These are phyloP conservation scores for Septoria petroselini DNA, from an alignment of 2,329 filamentous ascomycete species.

Conservation along the genomic window DNA sequence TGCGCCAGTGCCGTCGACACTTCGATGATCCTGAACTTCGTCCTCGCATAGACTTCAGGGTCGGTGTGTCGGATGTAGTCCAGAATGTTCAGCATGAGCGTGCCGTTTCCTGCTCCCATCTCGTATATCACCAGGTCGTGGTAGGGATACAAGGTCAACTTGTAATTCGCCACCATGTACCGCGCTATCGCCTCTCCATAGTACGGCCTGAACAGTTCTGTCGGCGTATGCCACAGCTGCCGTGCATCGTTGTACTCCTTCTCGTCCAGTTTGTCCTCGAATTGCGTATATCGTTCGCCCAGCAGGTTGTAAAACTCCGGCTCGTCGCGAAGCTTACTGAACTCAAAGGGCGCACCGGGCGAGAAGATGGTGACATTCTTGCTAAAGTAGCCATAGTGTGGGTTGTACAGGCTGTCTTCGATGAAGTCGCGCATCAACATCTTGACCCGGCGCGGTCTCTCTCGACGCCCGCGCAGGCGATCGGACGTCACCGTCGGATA, in stretches of 20 bases:
- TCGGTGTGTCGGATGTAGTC: constrained; percentile 91
- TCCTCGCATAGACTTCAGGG: constrained; percentile 88
- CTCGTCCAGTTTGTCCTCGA: constrained; percentile 82
- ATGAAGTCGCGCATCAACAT: constrained; percentile 98
- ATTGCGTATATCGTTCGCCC: constrained; percentile 76
- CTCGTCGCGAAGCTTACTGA: constrained; percentile 76
- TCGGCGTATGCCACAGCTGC: constrained; percentile 97
- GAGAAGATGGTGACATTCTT: constrained; percentile 63
- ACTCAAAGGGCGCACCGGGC: constrained; percentile 87
- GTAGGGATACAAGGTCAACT: constrained; percentile 88
- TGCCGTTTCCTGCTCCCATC: constrained; percentile 96
- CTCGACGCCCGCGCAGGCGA: constrained; percentile 66
- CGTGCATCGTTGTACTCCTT: constrained; percentile 69
- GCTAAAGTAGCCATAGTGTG: constrained; percentile 37
- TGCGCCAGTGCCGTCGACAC: constrained; percentile 79
- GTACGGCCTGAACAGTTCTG: constrained; percentile 91
- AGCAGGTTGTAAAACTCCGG: constrained; percentile 76
- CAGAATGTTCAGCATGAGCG: constrained; percentile 95
- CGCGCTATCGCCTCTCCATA: constrained; percentile 97
- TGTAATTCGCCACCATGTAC: constrained; percentile 94
- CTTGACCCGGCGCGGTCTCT: constrained; percentile 83
- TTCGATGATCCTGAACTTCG: constrained; percentile 92
- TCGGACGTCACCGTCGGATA: constrained; percentile 85
- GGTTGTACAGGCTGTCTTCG: constrained; percentile 62
- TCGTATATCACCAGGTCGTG: constrained; percentile 98